A percentile compares a stretch with the other conserved stretches of the same genome.
Conservation (phyloP, 768 basidiomycete genomes). For the Boletellus sp. region DNA sequence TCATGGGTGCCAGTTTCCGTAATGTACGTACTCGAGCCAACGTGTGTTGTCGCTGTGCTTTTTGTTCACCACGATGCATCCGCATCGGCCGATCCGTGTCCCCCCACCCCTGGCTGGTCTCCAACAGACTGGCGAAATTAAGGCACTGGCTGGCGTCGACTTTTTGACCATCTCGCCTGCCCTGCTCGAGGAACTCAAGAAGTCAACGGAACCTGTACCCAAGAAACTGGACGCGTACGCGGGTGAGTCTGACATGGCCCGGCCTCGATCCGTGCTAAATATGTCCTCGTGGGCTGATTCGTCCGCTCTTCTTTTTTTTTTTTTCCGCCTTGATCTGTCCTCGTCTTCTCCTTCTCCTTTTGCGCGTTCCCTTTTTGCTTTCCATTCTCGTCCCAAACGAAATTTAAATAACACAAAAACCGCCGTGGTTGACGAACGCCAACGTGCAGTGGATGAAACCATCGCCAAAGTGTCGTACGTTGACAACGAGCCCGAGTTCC, state of each 20-base stretch:
- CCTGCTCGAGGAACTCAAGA: constrained; percentile 91
- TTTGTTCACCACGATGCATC: constrained; percentile 1
- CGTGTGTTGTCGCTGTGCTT: background rate
- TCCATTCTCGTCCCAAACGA: background rate
- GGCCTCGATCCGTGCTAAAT: constrained; percentile 1
- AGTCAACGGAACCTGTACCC: constrained; percentile 70
- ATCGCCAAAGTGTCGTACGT: constrained; percentile 79
- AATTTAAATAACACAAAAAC: no score
- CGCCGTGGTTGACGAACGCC: background rate
- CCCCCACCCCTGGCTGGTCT: background rate
- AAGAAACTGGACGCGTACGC: constrained; percentile 72
- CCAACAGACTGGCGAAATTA: constrained; percentile 82
- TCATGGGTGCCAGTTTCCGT: constrained; percentile 99
- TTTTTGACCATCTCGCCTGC: constrained; percentile 93
- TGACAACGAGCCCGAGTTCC: constrained; percentile 95
- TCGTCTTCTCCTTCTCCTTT: background rate
- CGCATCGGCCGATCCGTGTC: constrained; percentile 4
- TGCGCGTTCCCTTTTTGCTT: background rate
- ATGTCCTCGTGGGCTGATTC: constrained; percentile 11
- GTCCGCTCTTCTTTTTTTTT: background rate
- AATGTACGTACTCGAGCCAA: constrained; percentile 56
- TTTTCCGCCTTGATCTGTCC: background rate
- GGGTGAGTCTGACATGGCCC: constrained; percentile 40
- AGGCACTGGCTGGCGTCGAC: constrained; percentile 92
- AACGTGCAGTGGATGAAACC: constrained; percentile 45